Evolutionary conservation across 768 basidiomycete species (phyloP).

Genomic region (Rhodotorula taiwanensis): DNA sequence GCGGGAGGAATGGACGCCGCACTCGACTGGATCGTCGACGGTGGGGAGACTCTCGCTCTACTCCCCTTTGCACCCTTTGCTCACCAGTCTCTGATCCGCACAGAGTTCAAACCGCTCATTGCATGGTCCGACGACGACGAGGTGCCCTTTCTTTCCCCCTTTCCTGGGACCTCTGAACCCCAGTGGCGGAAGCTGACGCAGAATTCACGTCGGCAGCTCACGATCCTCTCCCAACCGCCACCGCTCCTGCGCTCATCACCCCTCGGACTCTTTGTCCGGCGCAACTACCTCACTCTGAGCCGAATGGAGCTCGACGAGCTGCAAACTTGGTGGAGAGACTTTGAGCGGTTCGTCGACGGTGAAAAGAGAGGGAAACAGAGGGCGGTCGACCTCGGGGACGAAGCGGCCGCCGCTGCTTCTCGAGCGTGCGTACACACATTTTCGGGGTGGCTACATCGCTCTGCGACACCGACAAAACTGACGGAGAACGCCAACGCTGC

Average conservation of each 20-base stretch:
- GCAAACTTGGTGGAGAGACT: constrained; percentile 1
- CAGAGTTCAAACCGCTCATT: constrained; percentile 13
- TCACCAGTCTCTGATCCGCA: neutral
- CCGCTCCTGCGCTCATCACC: constrained; percentile 27
- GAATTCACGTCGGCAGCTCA: neutral
- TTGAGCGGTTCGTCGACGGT: constrained; percentile 12
- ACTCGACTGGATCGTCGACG: constrained; percentile 2
- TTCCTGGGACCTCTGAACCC: neutral
- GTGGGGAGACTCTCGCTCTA: neutral
- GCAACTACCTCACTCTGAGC: neutral
- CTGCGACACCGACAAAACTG: no score
- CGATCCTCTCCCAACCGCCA: neutral
- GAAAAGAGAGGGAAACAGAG: neutral
- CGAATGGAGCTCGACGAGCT: constrained; percentile 5
- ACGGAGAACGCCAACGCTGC: no score
- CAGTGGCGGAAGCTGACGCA: no score
- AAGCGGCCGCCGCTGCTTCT: no score
- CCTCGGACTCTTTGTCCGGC: constrained; percentile 17
- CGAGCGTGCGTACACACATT: no score
- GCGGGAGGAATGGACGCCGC: neutral
- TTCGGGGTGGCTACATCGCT: no score
- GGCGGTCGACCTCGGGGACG: neutral
- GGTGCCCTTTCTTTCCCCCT: neutral
- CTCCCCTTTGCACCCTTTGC: neutral
- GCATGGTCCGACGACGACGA: constrained; percentile 26